A percentile compares a stretch with the other conserved stretches of the same genome.
Conservation (phyloP, 495 filamentous ascomycete species). For the Neurospora hispaniola region DNA sequence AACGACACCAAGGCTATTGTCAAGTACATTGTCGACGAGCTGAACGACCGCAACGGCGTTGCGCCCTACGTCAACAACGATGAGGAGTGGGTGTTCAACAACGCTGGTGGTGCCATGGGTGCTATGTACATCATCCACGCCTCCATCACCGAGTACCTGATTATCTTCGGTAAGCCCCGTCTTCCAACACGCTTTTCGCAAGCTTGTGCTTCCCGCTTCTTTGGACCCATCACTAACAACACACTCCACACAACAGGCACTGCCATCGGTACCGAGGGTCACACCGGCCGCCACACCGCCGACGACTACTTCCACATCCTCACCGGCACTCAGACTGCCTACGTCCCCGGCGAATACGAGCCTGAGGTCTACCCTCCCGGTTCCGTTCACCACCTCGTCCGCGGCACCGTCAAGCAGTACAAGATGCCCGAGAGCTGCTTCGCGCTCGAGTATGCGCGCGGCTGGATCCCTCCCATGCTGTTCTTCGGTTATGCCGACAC, state of each 20-base stretch:
- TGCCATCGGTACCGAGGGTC: slow-evolving; percentile 78
- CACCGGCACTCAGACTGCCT: slow-evolving; percentile 59
- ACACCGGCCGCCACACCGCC: slow-evolving; percentile 75
- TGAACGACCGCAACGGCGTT: slow-evolving; percentile 30
- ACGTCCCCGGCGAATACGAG: slow-evolving; percentile 57
- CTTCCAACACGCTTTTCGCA: neutral
- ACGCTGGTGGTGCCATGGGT: slow-evolving; percentile 78
- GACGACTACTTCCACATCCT: slow-evolving; percentile 94
- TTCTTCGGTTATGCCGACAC: slow-evolving; percentile 78
- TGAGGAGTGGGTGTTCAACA: slow-evolving; percentile 66
- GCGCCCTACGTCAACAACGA: slow-evolving; percentile 44
- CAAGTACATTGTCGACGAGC: slow-evolving; percentile 50
- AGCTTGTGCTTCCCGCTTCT: neutral
- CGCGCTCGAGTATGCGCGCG: slow-evolving; percentile 78
- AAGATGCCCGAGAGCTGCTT: slow-evolving; percentile 71
- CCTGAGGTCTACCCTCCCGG: slow-evolving; percentile 68
- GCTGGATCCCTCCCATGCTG: slow-evolving; percentile 86
- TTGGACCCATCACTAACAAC: neutral
- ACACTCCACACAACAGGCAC: slow-evolving; percentile 40
- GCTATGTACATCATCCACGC: slow-evolving; percentile 85
- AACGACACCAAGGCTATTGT: slow-evolving; percentile 62
- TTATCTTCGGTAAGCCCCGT: slow-evolving; percentile 53
- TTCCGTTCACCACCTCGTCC: slow-evolving; percentile 62
- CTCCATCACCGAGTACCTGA: slow-evolving; percentile 64
- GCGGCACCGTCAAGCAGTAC: slow-evolving; percentile 78